phyloP scores from a whole-genome alignment of 2,329 filamentous ascomycete genomes.

The Cladorrhinum sp. region DNA sequence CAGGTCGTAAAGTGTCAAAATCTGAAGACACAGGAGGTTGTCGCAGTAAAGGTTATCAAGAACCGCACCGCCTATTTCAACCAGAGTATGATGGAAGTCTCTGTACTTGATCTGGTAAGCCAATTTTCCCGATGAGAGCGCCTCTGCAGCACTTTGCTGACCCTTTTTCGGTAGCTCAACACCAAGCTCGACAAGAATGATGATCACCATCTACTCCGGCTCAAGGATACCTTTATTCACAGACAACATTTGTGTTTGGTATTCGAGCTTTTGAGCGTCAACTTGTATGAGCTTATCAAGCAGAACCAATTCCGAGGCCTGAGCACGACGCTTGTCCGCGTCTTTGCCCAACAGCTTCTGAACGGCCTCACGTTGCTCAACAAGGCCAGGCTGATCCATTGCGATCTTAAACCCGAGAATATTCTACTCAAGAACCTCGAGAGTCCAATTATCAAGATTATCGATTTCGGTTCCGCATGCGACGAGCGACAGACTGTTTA shows the following conservation, averaged over 20 bases:
- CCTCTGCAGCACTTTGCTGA: conserved; percentile 1
- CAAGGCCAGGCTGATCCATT: conserved; percentile 95
- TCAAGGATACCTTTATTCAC: conserved; percentile 98
- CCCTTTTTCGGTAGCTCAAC: conserved; percentile 65
- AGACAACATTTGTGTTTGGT: conserved; percentile 94
- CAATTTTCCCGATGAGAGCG: background rate
- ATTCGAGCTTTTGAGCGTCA: conserved; percentile 94
- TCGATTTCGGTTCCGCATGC: conserved; percentile 97
- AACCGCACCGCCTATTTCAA: conserved; percentile 99
- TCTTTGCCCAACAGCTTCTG: conserved; percentile 94
- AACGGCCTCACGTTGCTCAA: conserved; percentile 90
- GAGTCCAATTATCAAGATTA: conserved; percentile 99
- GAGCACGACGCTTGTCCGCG: conserved; percentile 92
- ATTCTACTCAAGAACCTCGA: conserved; percentile 97
- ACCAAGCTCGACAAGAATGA: conserved; percentile 99
- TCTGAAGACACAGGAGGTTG: conserved; percentile 95
- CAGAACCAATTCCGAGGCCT: conserved; percentile 98
- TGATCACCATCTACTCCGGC: conserved; percentile 87
- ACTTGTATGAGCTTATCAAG: conserved; percentile 97
- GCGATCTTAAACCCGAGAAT: conserved; percentile 97
- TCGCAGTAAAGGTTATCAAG: conserved; percentile 98
- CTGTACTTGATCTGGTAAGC: conserved; percentile 85
- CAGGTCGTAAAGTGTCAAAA: conserved; percentile 99
- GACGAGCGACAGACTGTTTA: conserved; percentile 98
- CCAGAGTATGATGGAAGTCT: conserved; percentile 99